phyloP scores from a whole-genome alignment of 768 basidiomycete species.

The Mycena chlorophos region DNA sequence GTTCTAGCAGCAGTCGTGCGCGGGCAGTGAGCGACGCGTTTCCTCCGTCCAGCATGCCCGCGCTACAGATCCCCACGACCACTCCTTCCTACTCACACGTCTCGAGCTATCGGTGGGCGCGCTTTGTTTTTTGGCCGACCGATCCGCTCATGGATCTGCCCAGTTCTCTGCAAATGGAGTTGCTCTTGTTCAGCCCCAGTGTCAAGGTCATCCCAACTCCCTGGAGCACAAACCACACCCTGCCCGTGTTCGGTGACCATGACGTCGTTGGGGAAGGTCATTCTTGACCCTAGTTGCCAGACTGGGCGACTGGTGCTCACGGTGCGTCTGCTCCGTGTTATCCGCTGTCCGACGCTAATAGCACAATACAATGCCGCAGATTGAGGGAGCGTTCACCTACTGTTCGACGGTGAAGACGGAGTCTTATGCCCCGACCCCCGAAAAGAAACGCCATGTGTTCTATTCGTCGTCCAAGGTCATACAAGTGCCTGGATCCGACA shows the following conservation, averaged over 20 bases:
- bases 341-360: background rate
- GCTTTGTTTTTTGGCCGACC: background rate
- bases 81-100: conserved; percentile 41
- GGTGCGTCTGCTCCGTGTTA: conserved; percentile 35
- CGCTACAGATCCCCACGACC: conserved; percentile 21
- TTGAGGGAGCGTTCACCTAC: conserved; percentile 64
- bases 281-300: conserved; percentile 53
- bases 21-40: conserved; percentile 21
- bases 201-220: conserved; percentile 45
- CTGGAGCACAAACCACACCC: conserved; percentile 29
- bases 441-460: conserved; percentile 47
- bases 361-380: conserved; percentile 34
- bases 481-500: conserved; percentile 39
- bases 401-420: conserved; percentile 30
- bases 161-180: conserved; percentile 57
- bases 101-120: conserved; percentile 50
- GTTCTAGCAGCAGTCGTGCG: conserved; percentile 9
- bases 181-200: conserved; percentile 64
- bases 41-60: conserved; percentile 36
- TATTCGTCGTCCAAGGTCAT: conserved; percentile 47
- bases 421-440: conserved; percentile 21
- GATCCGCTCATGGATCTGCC: conserved; percentile 1
- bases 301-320: conserved; percentile 60
- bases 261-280: conserved; percentile 61
- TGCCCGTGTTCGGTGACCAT: conserved; percentile 61